These are phyloP conservation scores for Beta vulgaris DNA, from an alignment of 148 eudicot genomes.

Conservation along the genomic window DNA sequence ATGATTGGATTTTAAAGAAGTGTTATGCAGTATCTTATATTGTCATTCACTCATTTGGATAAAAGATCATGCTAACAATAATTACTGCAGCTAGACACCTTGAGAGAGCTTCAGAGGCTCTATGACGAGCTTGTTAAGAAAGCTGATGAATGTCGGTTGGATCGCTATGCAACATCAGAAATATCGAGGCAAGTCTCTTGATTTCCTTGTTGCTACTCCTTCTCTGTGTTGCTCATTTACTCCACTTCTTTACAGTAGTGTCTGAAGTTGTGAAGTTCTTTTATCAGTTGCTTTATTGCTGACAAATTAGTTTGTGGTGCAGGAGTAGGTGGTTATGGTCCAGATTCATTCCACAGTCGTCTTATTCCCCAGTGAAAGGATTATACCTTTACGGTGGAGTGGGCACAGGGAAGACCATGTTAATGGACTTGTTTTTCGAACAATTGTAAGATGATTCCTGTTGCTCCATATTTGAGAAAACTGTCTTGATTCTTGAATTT, in stretches of 20 bases:
- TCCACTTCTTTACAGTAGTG: background rate
- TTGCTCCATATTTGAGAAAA: background rate
- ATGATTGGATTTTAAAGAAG: background rate
- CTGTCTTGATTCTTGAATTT: background rate
- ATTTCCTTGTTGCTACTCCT: background rate
- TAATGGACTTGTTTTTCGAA: slow-evolving; percentile 84
- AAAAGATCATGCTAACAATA: slow-evolving; percentile 14
- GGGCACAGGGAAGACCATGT: slow-evolving; percentile 97
- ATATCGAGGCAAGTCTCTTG: slow-evolving; percentile 56
- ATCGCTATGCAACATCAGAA: slow-evolving; percentile 72
- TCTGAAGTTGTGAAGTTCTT: background rate
- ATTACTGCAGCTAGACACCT: slow-evolving; percentile 64
- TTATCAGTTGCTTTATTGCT: background rate
- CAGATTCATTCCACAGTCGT: slow-evolving; percentile 69
- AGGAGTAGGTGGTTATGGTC: slow-evolving; percentile 93
- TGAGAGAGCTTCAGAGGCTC: slow-evolving; percentile 79
- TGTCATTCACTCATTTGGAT: slow-evolving; percentile 9
- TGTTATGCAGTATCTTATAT: background rate
- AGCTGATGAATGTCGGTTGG: slow-evolving; percentile 67
- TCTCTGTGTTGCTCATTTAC: background rate
- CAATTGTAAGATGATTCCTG: slow-evolving; percentile 59
- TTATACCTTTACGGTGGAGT: slow-evolving; percentile 90
- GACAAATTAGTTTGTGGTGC: slow-evolving; percentile 21
- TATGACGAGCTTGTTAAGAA: slow-evolving; percentile 84
- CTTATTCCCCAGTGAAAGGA: slow-evolving; percentile 77